These are phyloP conservation scores for Phytophthora lateralis DNA, from an alignment of 352 stramenopile species.

Conservation along the genomic window DNA sequence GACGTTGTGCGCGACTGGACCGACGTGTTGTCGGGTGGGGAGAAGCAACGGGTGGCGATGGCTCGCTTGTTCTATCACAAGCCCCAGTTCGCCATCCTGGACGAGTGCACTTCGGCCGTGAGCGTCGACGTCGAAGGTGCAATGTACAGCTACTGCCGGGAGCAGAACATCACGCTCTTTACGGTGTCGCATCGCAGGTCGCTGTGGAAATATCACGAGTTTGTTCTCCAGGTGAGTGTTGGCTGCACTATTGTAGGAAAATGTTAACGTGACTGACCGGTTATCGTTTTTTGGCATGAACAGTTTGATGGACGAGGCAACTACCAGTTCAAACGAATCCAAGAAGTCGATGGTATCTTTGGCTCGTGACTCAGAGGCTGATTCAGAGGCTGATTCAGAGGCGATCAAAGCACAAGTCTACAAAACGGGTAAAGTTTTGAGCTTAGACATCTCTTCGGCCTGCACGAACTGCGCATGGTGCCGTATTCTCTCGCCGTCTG, in stretches of 20 bases:
- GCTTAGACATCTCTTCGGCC: slow-evolving; percentile 31
- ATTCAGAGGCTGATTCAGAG: too few species aligned
- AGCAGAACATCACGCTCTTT: slow-evolving; percentile 89
- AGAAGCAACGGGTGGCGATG: slow-evolving; percentile 91
- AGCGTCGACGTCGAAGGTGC: slow-evolving; percentile 80
- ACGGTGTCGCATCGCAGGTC: slow-evolving; percentile 89
- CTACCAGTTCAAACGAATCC: slow-evolving; percentile 80
- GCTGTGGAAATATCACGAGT: slow-evolving; percentile 88
- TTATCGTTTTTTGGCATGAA: slow-evolving; percentile 3
- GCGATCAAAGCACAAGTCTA: too few species aligned
- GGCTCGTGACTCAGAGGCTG: slow-evolving; percentile 49
- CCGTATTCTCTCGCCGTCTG: slow-evolving; percentile 43
- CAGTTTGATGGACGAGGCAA: slow-evolving; percentile 76
- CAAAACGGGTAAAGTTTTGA: too few species aligned
- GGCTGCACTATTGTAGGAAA: slow-evolving; percentile 13
- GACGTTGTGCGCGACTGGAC: slow-evolving; percentile 81
- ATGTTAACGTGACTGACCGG: slow-evolving; percentile 3
- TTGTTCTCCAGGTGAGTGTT: slow-evolving; percentile 63
- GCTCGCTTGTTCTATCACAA: slow-evolving; percentile 87
- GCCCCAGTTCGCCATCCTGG: slow-evolving; percentile 86
- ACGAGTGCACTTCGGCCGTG: slow-evolving; percentile 83
- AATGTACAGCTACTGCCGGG: slow-evolving; percentile 80
- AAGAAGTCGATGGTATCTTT: slow-evolving; percentile 58
- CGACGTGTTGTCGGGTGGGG: slow-evolving; percentile 83
- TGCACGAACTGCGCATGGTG: slow-evolving; percentile 29